Conservation (phyloP, 352 stramenopile genomes). For the Phytophthora hibernalis region DNA sequence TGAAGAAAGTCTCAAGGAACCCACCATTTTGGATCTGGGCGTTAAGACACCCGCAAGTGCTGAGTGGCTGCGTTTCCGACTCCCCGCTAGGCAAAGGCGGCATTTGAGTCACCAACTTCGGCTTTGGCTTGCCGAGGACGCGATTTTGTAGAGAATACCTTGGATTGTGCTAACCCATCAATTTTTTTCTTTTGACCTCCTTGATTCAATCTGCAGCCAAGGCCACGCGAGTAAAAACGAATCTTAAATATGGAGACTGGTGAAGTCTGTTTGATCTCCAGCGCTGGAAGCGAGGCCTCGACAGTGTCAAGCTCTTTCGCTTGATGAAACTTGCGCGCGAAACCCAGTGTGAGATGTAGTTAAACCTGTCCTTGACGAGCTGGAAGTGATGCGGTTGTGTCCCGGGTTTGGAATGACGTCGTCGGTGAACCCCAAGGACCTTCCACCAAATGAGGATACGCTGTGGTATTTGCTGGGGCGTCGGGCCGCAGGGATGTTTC, state of each 20-base stretch:
- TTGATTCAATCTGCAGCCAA: slow-evolving; percentile 9
- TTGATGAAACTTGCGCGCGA: slow-evolving; percentile 56
- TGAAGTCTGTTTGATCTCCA: slow-evolving; percentile 3
- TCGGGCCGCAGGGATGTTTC: too few relatives aligned
- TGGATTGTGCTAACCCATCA: too few relatives aligned
- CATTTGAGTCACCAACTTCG: slow-evolving; percentile 69
- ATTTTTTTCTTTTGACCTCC: background rate
- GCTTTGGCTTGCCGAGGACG: slow-evolving; percentile 53
- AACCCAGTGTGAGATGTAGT: slow-evolving; percentile 71
- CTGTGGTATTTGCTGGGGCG: too few relatives aligned
- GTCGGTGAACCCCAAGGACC: slow-evolving; percentile 54
- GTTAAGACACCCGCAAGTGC: slow-evolving; percentile 39
- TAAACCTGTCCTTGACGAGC: slow-evolving; percentile 76
- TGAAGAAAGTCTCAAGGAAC: slow-evolving; percentile 74
- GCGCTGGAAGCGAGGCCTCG: slow-evolving; percentile 6
- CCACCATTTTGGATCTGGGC: slow-evolving; percentile 68
- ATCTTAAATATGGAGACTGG: slow-evolving; percentile 1
- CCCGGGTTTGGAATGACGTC: slow-evolving; percentile 58
- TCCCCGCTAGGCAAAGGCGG: slow-evolving; percentile 58
- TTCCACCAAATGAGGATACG: too few relatives aligned
- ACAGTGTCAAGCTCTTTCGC: slow-evolving; percentile 41
- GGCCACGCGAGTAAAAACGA: too few relatives aligned
- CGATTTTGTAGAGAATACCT: slow-evolving; percentile 16
- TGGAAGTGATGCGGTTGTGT: slow-evolving; percentile 75
- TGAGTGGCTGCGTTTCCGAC: slow-evolving; percentile 71